Conservation (phyloP, 805 yeast genomes). For the Grigorovia transvaalensis region DNA sequence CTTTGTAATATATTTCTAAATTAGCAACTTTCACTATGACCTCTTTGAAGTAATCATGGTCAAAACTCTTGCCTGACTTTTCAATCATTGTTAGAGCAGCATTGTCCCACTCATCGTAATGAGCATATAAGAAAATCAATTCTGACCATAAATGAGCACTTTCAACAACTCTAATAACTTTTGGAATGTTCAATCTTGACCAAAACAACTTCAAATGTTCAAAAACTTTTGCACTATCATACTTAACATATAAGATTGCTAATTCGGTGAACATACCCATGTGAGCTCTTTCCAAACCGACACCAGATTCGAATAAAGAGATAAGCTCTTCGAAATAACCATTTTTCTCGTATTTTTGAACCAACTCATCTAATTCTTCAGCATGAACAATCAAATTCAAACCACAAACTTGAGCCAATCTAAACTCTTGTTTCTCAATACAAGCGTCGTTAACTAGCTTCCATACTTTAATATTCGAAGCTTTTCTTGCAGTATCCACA, state of each 20-base stretch:
- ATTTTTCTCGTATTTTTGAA: constrained; percentile 71
- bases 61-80: constrained; percentile 84
- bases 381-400: constrained; percentile 94
- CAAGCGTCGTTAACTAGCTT: constrained; percentile 96
- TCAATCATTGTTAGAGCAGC: constrained; percentile 96
- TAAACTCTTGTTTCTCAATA: constrained; percentile 87
- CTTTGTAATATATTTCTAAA: constrained; percentile 93
- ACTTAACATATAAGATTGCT: constrained; percentile 83
- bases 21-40: constrained; percentile 90
- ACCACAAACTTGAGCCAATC: constrained; percentile 97
- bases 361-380: constrained; percentile 88
- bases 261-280: constrained; percentile 99
- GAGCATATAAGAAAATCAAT: constrained; percentile 89
- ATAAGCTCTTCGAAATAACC: constrained; percentile 91
- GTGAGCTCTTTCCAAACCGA: constrained; percentile 95
- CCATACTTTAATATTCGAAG: constrained; percentile 90
- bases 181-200: constrained; percentile 97
- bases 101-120: constrained; percentile 98
- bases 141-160: constrained; percentile 94
- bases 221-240: constrained; percentile 81
- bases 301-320: constrained; percentile 87
- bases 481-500: constrained; percentile 97
- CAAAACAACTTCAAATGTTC: constrained; percentile 96
- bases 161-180: constrained; percentile 89
- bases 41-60: constrained; percentile 89